Percentiles rank a stretch among this genome's conserved stretches.
Conservation (phyloP, 2,329 filamentous ascomycete genomes). For the Fusarium nelsonii region DNA sequence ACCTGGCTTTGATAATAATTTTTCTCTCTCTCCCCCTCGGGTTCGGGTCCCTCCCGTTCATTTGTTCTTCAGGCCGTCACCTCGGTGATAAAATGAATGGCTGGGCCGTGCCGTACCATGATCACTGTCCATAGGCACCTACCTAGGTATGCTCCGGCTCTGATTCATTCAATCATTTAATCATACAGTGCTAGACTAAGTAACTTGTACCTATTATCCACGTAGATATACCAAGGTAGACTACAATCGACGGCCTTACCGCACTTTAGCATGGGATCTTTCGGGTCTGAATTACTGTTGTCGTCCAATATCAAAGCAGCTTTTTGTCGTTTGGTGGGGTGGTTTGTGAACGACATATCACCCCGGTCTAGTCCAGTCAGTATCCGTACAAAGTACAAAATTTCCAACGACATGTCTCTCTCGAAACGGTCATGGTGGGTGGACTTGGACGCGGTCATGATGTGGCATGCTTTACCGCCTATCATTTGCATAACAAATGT, state of each 20-base stretch:
- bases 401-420: constrained; percentile 27
- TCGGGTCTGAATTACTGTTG: constrained; percentile 30
- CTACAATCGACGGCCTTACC: constrained; percentile 36
- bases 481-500: constrained; percentile 34
- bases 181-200: too few relatives aligned
- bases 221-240: constrained; percentile 30
- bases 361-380: constrained; percentile 23
- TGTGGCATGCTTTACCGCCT: constrained; percentile 38
- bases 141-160: not conserved
- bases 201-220: not conserved
- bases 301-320: constrained; percentile 37
- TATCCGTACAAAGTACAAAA: constrained; percentile 7
- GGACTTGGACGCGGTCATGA: constrained; percentile 23
- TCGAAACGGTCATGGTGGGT: constrained; percentile 11
- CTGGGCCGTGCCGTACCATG: constrained; percentile 37
- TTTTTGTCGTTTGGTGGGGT: constrained; percentile 35
- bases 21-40: not conserved
- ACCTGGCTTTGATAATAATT: not conserved
- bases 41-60: constrained; percentile 12
- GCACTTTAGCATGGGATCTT: constrained; percentile 40
- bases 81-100: constrained; percentile 49
- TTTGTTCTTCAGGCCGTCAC: constrained; percentile 40
- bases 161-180: not conserved
- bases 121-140: not conserved
- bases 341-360: constrained; percentile 35